Evolutionary conservation across 352 stramenopile species (phyloP), one percentile per base, ranked within the genome.

Genomic region (Phytophthora quininea): DNA sequence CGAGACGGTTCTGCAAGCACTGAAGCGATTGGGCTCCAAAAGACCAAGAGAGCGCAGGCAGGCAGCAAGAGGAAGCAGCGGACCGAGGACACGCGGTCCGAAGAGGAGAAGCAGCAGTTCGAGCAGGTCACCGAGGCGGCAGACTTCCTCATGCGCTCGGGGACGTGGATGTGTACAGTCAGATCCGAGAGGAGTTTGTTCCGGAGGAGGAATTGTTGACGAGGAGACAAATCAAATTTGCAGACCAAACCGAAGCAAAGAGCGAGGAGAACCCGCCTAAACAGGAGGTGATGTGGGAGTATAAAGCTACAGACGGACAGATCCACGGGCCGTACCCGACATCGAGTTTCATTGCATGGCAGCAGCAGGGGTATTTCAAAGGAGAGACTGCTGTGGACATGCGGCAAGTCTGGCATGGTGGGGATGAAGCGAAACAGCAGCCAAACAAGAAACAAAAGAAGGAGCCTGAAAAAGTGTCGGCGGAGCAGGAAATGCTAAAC

Each of bases 161-260:
- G 88, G 80, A 94, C 43, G 82, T 91, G 33, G 88, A 96, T 14
- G 84, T 93, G 2, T 96, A 96, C 62, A 84, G 76, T 42, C 80
- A 91, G 50, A 90, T 91, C 30, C 91, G 88, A 40, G 88, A 96
- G 54, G 86, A 96, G 59, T 93, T 96, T 47, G 59, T 93, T 1
- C 69, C 69, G 12, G 80, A 96, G 29, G 71, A 90, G 14, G 75
- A 89, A 37, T 57, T 90, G 10, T 32, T 91, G 37, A 73, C 68
- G 0, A 74, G 91, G 56, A 67, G 71, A 73, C 64, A 67, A 24
- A 69, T 79, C 54, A 61, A 71, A 43, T 79, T 84, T 62, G 57
- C 60, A 24, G 67, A 46, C 35, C 45, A 68, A 11, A 57, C 31
- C 8, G 80, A 92, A 72, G 38, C 53, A 19, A 91, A 89, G 54